Conservation (phyloP, 1,139 yeast genomes). For the Protomyces inouyei region DNA sequence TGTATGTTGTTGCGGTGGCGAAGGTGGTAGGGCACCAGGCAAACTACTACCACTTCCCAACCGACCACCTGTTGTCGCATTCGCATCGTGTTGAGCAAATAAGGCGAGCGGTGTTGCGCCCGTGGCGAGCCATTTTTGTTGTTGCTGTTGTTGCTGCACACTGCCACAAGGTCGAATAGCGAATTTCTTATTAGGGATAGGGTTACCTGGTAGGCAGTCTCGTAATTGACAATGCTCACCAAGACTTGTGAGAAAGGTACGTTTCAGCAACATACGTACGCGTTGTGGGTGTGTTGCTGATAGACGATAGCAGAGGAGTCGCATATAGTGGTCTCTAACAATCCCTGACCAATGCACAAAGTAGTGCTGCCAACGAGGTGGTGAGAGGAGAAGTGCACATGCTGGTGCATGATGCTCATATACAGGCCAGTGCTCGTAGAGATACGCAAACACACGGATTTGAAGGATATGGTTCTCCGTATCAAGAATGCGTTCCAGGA, state of each 20-base stretch:
- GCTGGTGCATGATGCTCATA: neutral
- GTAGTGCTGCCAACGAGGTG: slow-evolving; percentile 10
- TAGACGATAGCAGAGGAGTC: slow-evolving; percentile 6
- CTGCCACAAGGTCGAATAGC: slow-evolving; percentile 11
- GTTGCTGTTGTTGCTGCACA: neutral
- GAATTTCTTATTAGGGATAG: slow-evolving; percentile 20
- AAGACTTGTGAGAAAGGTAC: slow-evolving; percentile 15
- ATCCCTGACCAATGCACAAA: slow-evolving; percentile 25
- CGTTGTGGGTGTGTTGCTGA: slow-evolving; percentile 2
- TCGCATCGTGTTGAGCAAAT: neutral
- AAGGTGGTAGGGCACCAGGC: neutral
- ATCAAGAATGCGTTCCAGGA: neutral
- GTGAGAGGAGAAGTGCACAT: neutral
- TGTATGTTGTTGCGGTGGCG: neutral
- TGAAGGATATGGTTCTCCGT: slow-evolving; percentile 23
- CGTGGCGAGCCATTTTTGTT: neutral
- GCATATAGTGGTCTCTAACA: slow-evolving; percentile 22
- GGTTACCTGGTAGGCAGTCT: slow-evolving; percentile 22
- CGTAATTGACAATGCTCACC: slow-evolving; percentile 18
- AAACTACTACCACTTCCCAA: too few relatives aligned
- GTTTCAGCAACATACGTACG: slow-evolving; percentile 4
- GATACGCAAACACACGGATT: slow-evolving; percentile 12
- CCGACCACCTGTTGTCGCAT: neutral
- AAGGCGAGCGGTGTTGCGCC: neutral
- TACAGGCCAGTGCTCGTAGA: slow-evolving; percentile 11